phyloP scores from a whole-genome alignment of 2,329 filamentous ascomycete genomes.

The Claviceps sp. region DNA sequence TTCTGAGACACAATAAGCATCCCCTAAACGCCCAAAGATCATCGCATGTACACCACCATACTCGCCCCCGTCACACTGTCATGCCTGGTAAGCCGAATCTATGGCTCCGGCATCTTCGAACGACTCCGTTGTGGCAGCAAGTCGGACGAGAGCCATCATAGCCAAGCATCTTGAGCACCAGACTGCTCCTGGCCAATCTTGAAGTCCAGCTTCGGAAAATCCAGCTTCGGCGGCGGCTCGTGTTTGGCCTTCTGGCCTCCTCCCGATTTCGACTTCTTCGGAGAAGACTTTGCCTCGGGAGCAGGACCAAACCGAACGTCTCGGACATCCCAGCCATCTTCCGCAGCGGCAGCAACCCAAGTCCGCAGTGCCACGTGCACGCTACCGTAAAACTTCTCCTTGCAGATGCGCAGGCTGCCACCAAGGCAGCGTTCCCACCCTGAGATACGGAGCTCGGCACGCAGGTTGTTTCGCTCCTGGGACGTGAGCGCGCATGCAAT shows the following conservation, averaged over 20 bases:
- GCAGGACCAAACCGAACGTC: constrained; percentile 64
- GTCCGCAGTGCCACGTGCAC: constrained; percentile 81
- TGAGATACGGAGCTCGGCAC: constrained; percentile 64
- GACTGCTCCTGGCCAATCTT: constrained; percentile 21
- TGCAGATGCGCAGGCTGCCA: constrained; percentile 73
- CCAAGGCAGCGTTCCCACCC: constrained; percentile 90
- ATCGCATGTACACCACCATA: no score
- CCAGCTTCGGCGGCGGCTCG: constrained; percentile 45
- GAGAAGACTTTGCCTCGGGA: constrained; percentile 18
- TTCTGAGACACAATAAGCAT: no score
- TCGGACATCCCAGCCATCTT: constrained; percentile 77
- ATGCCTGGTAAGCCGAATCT: neutral
- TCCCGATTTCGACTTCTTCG: constrained; percentile 15
- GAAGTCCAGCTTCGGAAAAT: constrained; percentile 44
- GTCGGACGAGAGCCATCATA: constrained; percentile 8
- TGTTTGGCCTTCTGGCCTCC: constrained; percentile 32
- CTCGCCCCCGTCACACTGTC: no score
- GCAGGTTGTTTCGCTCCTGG: constrained; percentile 61
- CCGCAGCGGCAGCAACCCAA: constrained; percentile 77
- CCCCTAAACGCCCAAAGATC: no score
- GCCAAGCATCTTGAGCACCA: constrained; percentile 18
- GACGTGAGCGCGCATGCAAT: constrained; percentile 63
- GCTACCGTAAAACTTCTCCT: constrained; percentile 91
- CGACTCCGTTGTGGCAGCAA: neutral
- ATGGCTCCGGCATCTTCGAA: no score